Evolutionary conservation across 2,329 filamentous ascomycete species (phyloP), one percentile per base, ranked within the genome.

Genomic region (Zasmidium citrigriseum): DNA sequence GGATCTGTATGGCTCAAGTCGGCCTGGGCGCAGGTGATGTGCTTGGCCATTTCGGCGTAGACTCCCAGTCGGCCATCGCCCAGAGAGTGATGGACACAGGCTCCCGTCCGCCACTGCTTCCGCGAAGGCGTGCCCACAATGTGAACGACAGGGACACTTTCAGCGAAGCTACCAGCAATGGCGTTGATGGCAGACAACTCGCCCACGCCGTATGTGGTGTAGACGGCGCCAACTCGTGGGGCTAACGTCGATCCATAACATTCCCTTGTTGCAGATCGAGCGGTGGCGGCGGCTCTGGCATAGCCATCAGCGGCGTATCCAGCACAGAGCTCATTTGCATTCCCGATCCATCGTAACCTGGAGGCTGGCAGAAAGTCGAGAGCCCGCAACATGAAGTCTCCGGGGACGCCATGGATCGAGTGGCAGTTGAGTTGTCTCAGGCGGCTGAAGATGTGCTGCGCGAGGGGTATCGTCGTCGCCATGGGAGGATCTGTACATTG

Each of bases 181-280:
- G 75, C 78, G 57, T 80, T 80, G 4, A 80, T 59, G 0, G 78
- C 78, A 44, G 73, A 76, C 4, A 80, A 64, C 61, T 80, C 78
- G 20, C 84, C 85, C 1, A 87, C 84, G 3, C 84, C 85, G 64
- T 85, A 85, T 0, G 84, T 86, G 0, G 85, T 87, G 27, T 86
- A 73, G 7, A 85, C 66, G 52, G 75, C 76, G 9, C 77, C 77
- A 2, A 76, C 46, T 46, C 54, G 45, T 22, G 52, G 52, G 3
- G 22, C 20, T 11, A 27, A 16, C 20, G n/a, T 29, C 18, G 20
- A n/a, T 9, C 22, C 16, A 2, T 12, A 10, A n/a, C 34, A 4
- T 9, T 7, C 16, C 18, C 12, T 4, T n/a, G 7, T 41, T n/a
- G 34, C 14, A 4, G 18, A 4, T 9, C 27, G 44, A 16, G 52